These are phyloP conservation scores for Podila horticola DNA, from an alignment of 192 early-diverging fungal genomes.

Conservation along the genomic window DNA sequence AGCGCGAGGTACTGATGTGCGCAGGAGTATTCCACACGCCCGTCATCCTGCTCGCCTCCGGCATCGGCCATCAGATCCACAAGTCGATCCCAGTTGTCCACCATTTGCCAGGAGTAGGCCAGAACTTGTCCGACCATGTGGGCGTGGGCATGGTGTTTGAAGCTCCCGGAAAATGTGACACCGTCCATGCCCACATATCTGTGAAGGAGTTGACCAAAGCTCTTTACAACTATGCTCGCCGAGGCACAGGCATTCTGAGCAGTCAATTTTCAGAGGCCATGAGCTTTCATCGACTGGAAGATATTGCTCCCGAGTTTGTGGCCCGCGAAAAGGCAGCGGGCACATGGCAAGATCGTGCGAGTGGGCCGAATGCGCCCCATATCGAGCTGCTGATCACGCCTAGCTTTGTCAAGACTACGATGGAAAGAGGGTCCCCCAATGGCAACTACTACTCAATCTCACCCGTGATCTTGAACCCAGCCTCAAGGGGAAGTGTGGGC, in stretches of 20 bases:
- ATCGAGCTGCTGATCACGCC: background rate
- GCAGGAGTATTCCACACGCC: conserved; percentile 49
- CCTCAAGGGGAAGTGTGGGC: background rate
- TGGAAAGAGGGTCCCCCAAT: too few relatives aligned
- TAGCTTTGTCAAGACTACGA: background rate
- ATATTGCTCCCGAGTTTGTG: background rate
- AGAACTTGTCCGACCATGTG: background rate
- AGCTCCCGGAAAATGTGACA: background rate
- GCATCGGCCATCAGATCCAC: conserved; percentile 37
- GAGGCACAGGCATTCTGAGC: background rate
- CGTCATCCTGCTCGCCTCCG: conserved; percentile 46
- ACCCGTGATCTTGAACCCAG: background rate
- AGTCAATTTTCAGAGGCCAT: background rate
- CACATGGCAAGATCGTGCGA: background rate
- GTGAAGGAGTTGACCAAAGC: background rate
- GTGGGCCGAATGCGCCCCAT: background rate
- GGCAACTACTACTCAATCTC: background rate
- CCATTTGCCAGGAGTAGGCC: background rate
- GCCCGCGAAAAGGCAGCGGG: background rate
- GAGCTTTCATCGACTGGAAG: background rate
- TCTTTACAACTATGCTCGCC: background rate
- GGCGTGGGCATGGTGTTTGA: background rate
- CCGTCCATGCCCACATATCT: background rate
- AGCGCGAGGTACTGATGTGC: conserved; percentile 50
- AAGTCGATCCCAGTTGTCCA: background rate